phyloP scores from a whole-genome alignment of 75 land plant genomes.

The Cunninghamia lanceolata region DNA sequence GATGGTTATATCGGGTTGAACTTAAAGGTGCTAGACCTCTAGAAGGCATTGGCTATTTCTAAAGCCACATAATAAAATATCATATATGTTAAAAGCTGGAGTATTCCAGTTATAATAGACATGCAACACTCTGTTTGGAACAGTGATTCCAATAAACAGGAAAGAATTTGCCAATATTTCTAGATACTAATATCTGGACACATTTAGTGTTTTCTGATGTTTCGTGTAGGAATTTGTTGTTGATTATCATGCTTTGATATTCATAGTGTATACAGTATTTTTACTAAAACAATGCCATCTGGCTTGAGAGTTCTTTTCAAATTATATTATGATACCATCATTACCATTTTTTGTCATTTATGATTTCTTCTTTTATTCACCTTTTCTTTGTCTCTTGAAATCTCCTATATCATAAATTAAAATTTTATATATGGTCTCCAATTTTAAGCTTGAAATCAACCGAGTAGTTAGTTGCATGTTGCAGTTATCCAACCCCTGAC shows the following conservation, averaged over 20 bases:
- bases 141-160: not conserved
- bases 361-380: not conserved
- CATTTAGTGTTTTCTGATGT: not conserved
- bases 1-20: not conserved
- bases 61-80: too few relatives aligned
- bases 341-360: not conserved
- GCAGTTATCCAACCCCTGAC: not conserved
- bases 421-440: not conserved
- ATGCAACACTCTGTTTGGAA: not conserved
- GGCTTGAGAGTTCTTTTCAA: not conserved
- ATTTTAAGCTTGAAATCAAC: not conserved
- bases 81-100: too few relatives aligned
- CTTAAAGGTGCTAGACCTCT: not conserved
- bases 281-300: constrained; percentile 1
- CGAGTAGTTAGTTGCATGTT: not conserved
- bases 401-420: not conserved
- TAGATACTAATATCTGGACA: not conserved
- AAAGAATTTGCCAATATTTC: not conserved
- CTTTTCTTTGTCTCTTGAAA: not conserved
- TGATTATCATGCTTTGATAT: not conserved
- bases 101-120: not conserved
- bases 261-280: not conserved
- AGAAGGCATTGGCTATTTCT: not conserved
- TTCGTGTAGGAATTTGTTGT: not conserved
- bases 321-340: not conserved